Percentiles rank a stretch among this genome's conserved stretches.
These are phyloP conservation scores for Gleditsia sinensis DNA, from an alignment of 306 rosid species.

Conservation along the genomic window DNA sequence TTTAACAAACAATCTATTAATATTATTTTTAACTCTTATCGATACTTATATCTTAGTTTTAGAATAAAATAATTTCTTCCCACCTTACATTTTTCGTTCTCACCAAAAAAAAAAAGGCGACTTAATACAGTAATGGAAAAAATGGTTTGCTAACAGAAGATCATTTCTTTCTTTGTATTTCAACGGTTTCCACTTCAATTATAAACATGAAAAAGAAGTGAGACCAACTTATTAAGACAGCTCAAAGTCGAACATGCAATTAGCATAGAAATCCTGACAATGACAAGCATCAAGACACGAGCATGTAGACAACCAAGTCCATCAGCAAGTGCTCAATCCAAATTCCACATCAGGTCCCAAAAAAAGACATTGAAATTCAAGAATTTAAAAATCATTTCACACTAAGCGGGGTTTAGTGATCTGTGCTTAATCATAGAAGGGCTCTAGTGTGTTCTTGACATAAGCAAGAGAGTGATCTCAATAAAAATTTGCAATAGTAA, in stretches of 20 bases:
- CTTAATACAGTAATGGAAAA: too few species aligned
- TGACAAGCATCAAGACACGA: neutral
- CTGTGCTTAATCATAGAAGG: neutral
- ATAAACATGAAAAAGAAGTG: neutral
- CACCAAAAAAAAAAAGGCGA: too few species aligned
- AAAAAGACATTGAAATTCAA: neutral
- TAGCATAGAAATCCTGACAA: neutral
- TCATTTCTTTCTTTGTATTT: neutral
- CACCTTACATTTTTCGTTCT: too few species aligned
- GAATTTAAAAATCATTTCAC: neutral
- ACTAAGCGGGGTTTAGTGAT: neutral
- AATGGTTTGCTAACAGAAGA: neutral
- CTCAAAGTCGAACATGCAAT: neutral
- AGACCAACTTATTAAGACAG: too few species aligned
- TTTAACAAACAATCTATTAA: too few species aligned
- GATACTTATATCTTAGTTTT: too few species aligned
- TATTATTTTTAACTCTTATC: too few species aligned
- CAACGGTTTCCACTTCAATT: neutral
- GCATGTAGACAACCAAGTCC: neutral
- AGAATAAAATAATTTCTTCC: too few species aligned
- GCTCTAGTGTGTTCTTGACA: neutral
- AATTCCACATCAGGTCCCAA: neutral
- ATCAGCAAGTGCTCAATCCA: neutral
- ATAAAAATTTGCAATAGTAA: slow-evolving; percentile 28
- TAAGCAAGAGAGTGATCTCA: neutral